phyloP scores from a whole-genome alignment of 73 alveolate genomes.

The Tetrahymena borealis region DNA sequence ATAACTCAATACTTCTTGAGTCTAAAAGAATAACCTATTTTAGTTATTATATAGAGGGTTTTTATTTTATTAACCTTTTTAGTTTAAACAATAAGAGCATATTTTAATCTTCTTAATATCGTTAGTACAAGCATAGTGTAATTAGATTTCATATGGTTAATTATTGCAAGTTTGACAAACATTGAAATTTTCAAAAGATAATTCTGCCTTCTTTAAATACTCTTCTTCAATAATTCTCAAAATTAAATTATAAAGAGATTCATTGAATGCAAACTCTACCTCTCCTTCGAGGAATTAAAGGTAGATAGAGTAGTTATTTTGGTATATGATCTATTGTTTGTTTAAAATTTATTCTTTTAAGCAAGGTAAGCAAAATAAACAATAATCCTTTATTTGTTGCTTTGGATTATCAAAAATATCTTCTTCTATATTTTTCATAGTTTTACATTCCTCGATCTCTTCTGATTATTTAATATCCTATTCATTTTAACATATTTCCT shows the following conservation, averaged over 20 bases:
- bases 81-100: neutral
- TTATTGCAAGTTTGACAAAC: neutral
- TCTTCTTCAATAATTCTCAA: too few species aligned
- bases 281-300: neutral
- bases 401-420: too few species aligned
- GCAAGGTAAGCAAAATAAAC: neutral
- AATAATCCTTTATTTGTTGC: too few species aligned
- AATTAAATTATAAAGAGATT: too few species aligned
- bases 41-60: neutral
- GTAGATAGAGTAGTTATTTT: neutral
- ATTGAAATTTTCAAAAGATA: too few species aligned
- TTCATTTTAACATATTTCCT: too few species aligned
- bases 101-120: neutral
- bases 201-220: too few species aligned
- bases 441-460: too few species aligned
- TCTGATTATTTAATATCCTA: too few species aligned
- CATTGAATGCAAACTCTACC: too few species aligned
- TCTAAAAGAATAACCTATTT: neutral
- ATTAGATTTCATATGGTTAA: neutral
- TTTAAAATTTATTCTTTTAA: neutral
- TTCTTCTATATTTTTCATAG: too few species aligned
- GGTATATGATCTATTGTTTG: neutral
- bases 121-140: neutral
- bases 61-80: neutral
- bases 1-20: neutral